Evolutionary conservation across 1,284 basidiomycete genomes (phyloP).

Genomic region (Ganoderma sp.): DNA sequence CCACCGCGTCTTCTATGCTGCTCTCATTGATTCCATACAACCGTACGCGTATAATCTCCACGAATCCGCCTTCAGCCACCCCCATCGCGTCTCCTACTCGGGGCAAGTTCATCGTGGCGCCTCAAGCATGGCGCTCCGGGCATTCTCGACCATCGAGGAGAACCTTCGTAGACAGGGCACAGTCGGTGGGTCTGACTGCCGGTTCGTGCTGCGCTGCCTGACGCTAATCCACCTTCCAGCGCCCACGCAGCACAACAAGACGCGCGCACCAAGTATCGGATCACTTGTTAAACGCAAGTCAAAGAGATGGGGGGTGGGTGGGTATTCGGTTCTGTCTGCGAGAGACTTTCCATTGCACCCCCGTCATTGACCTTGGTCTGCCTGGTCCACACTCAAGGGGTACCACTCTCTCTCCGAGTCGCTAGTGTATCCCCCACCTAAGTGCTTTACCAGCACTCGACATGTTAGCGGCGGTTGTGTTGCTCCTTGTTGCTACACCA

Average conservation of each 20-base stretch:
- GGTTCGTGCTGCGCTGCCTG: not conserved
- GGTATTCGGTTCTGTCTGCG: not conserved
- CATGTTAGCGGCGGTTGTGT: slow-evolving; percentile 9
- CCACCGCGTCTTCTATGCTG: not conserved
- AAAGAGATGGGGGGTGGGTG: not conserved
- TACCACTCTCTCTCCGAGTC: not conserved
- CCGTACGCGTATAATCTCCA: not conserved
- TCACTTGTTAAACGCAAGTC: not conserved
- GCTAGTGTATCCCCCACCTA: not conserved
- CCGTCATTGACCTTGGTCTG: not conserved
- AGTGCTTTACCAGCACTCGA: not conserved
- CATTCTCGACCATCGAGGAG: not conserved
- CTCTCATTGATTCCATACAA: not conserved
- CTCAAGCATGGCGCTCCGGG: not conserved
- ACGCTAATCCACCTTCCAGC: not conserved
- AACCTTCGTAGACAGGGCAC: not conserved
- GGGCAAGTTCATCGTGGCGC: not conserved
- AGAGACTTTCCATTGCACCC: not conserved
- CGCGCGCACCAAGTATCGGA: not conserved
- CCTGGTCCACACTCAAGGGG: not conserved
- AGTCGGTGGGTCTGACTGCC: not conserved
- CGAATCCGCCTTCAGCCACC: not conserved
- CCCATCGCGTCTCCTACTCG: not conserved
- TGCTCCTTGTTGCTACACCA: not conserved
- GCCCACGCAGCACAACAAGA: not conserved